Base-by-base conservation (phyloP, 2,329 filamentous ascomycete species). In the Nothomitra cinnamomea region DNA sequence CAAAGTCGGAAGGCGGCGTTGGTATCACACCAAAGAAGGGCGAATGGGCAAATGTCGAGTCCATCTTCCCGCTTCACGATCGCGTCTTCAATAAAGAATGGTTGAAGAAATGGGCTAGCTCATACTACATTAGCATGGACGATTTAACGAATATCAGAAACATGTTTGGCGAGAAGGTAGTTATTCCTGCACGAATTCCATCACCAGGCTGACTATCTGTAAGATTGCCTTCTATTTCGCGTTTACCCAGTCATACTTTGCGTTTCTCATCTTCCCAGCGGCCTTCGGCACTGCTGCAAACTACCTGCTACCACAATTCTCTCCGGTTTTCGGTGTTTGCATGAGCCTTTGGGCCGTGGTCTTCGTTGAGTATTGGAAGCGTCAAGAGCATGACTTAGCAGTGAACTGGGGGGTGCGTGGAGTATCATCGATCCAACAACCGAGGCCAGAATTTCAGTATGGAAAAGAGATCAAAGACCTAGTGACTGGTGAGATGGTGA, bases 311-410 rank as follows among this genome's bases (percentile, higher is more conserved):
- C 87, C 87, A 7, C 78, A 83, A 55, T 96, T 88, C 68, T 95
- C 89, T 1, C 78, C 81, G 55, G 67, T 88, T 51, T 95, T 94
- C 61, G 86, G 85, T 13, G 66, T 89, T 1, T 74, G 83, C 45
- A 89, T 83, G 63, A 83, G 81, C 35, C 70, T 95, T n/a, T 95
- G 89, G 87, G 83, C 83, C 55, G 81, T 92, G 2, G 71, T 90
- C 49, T 95, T 95, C 63, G 84, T 94, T 54, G 90, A 96, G 65
- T 95, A 85, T 67, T 96, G 90, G 90, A 95, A 94, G 70, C 84
- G 90, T 61, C 87, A 94, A 65, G 87, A 96, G 66, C 73, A 82
- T 1, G 89, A 96, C 63, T 73, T 96, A 6, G 82, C 83, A 7
- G 79, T 95, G 15, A 79, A 87, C 60, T 96, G 90, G 90, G 85